Base-by-base conservation (phyloP, 2,329 filamentous ascomycete species). In the Pseudodiploospora longispora region DNA sequence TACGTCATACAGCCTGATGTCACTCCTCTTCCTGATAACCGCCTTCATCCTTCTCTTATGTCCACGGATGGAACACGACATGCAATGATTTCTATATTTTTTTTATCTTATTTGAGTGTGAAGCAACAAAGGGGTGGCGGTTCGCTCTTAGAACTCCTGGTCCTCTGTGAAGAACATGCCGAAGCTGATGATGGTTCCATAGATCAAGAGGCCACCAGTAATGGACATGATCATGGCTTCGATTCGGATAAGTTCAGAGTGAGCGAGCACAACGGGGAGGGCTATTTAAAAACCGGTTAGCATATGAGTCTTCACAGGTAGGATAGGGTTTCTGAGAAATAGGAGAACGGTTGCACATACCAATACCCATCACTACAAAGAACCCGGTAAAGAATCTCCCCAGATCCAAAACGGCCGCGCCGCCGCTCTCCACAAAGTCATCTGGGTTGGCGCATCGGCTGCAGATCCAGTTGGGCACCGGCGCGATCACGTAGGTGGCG, bases 131-230 rank as follows among this genome's bases (percentile, higher is more conserved):
- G 19, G 19, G 19, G 19, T 19, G 19, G 27, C 6, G 8, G 2
- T 5, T 10, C 6, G 27, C 27, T 36, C 57, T 70, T 69, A 97
- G 65, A 97, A 98, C 57, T 97, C 93, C 61, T 95, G 86, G 64
- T 97, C 89, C 67, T 97, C 90, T 63, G 91, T 85, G 75, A 98
- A 98, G 72, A 97, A 98, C 82, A 96, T 86, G 53, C 86, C 84
- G 67, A 98, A 98, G 70, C 86, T 93, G 68, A 98, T 94, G 62
- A 98, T 96, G 40, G 93, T 98, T 46, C 88, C 87, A 68, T 98
- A 98, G 63, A 98, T 98, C 62, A 98, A 71, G 47, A 96, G 72
- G 42, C 93, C 93, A 29, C 93, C 93, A 42, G 91, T 69, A 56
- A 98, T 85, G 42, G 87, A 94, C 93, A 98, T 98, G 62, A 88